These are phyloP conservation scores for Ensete ventricosum DNA, from an alignment of 176 grass and related monocot genomes.

Conservation along the genomic window DNA sequence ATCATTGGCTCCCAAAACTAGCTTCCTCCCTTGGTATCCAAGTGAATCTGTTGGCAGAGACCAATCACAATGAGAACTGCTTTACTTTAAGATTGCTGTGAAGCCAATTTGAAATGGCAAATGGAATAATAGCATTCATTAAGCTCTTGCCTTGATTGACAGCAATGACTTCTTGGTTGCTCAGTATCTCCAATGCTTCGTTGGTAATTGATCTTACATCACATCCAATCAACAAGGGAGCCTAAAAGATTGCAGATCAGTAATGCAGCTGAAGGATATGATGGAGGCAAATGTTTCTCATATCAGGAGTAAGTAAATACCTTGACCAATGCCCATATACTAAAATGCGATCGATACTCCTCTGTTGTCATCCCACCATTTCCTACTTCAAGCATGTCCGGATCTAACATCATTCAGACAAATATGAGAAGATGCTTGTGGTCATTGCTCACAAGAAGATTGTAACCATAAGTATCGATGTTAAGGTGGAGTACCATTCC, in stretches of 20 bases:
- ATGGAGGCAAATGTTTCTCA: background rate
- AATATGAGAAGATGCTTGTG: background rate
- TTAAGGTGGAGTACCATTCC: slow-evolving; percentile 7
- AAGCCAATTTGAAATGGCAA: background rate
- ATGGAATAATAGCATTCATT: background rate
- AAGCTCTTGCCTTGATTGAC: slow-evolving; percentile 7
- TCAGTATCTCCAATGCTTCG: slow-evolving; percentile 1
- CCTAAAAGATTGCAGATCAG: background rate
- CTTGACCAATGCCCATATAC: slow-evolving; percentile 12
- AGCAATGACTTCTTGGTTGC: slow-evolving; percentile 11
- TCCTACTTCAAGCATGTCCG: slow-evolving; percentile 16
- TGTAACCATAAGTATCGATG: background rate
- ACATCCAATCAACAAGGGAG: slow-evolving; percentile 18
- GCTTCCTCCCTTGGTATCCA: slow-evolving; percentile 7
- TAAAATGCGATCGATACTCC: slow-evolving; percentile 9
- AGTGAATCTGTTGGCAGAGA: slow-evolving; percentile 4
- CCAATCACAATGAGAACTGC: background rate
- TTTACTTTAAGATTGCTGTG: background rate
- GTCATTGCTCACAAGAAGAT: background rate
- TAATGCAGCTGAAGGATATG: background rate
- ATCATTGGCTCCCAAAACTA: background rate
- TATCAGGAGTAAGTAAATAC: background rate
- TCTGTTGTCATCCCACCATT: slow-evolving; percentile 13
- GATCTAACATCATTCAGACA: slow-evolving; percentile 2
- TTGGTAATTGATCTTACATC: slow-evolving; percentile 8